Percentiles rank a stretch among this genome's conserved stretches.
Evolutionary conservation across 73 alveolate genomes (phyloP).

Genomic region (Tetrahymena elliotti): DNA sequence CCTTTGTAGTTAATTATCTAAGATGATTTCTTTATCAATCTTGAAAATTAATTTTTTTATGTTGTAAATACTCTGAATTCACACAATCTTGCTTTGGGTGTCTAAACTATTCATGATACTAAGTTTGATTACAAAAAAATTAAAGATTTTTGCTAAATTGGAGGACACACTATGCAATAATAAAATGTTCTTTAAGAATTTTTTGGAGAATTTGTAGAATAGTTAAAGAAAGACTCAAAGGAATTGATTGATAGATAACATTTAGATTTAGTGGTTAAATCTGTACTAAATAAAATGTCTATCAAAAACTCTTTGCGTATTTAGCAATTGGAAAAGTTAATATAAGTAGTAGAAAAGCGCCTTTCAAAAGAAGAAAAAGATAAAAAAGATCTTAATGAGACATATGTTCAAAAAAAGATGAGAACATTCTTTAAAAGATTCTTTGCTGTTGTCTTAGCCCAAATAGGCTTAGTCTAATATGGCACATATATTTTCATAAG

Average conservation of each 20-base stretch:
- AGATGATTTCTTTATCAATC: constrained; percentile 19
- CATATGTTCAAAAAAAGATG: constrained; percentile 1
- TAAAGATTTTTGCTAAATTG: constrained; percentile 10
- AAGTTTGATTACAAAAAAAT: constrained; percentile 4
- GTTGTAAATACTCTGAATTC: constrained; percentile 9
- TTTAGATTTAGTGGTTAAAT: background rate
- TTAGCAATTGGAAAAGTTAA: background rate
- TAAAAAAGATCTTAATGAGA: constrained; percentile 4
- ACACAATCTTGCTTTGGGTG: constrained; percentile 24
- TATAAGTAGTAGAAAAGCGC: background rate
- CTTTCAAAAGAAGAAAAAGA: background rate
- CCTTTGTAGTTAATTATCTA: constrained; percentile 5
- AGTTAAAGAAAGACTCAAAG: background rate
- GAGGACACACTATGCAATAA: constrained; percentile 4
- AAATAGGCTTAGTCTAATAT: constrained; percentile 33
- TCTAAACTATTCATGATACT: constrained; percentile 8
- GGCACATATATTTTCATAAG: constrained; percentile 46
- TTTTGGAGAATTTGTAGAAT: background rate
- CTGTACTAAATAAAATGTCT: constrained; percentile 5
- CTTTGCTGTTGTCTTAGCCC: background rate
- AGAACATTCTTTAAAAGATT: background rate
- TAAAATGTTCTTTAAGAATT: background rate
- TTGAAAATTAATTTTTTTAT: constrained; percentile 3
- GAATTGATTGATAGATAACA: background rate
- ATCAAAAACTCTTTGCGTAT: background rate